A percentile compares a stretch with the other conserved stretches of the same genome.
Conservation (phyloP, 2,329 filamentous ascomycete species). For the Volutella citrinella region DNA sequence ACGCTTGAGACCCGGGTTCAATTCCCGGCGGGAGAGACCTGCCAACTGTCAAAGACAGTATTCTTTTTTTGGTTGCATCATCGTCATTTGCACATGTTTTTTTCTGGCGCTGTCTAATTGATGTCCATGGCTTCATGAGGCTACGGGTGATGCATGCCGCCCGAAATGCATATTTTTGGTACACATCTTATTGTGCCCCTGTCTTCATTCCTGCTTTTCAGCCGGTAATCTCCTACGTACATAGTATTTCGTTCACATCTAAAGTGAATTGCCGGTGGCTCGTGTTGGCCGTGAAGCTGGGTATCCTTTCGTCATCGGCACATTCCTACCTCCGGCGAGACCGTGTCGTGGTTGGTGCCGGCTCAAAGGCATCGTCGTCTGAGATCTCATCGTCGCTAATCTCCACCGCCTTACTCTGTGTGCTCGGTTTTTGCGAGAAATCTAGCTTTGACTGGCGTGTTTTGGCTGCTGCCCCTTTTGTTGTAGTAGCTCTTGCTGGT, state of each 20-base stretch:
- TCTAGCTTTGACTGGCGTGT: slow-evolving; percentile 33
- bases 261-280: too few species aligned
- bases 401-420: slow-evolving; percentile 50
- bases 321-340: slow-evolving; percentile 27
- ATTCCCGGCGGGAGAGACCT: slow-evolving; percentile 7
- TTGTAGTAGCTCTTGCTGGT: slow-evolving; percentile 14
- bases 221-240: too few species aligned
- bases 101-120: too few species aligned
- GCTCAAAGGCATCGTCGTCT: slow-evolving; percentile 59
- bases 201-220: too few species aligned
- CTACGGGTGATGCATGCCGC: too few species aligned
- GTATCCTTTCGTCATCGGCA: too few species aligned
- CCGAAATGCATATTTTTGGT: too few species aligned
- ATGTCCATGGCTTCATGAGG: too few species aligned
- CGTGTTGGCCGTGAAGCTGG: too few species aligned
- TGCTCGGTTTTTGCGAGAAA: slow-evolving; percentile 39
- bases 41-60: slow-evolving; percentile 1
- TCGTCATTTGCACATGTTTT: neutral
- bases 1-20: slow-evolving; percentile 7
- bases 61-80: slow-evolving; percentile 1
- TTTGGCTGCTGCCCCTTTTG: slow-evolving; percentile 15
- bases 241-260: too few species aligned
- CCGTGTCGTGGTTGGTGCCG: slow-evolving; percentile 38
- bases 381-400: slow-evolving; percentile 66
- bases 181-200: too few species aligned